Percentiles rank a stretch among this genome's conserved stretches.
phyloP scores from a whole-genome alignment of 2,329 filamentous ascomycete genomes.

The Ustilaginoidea virens region DNA sequence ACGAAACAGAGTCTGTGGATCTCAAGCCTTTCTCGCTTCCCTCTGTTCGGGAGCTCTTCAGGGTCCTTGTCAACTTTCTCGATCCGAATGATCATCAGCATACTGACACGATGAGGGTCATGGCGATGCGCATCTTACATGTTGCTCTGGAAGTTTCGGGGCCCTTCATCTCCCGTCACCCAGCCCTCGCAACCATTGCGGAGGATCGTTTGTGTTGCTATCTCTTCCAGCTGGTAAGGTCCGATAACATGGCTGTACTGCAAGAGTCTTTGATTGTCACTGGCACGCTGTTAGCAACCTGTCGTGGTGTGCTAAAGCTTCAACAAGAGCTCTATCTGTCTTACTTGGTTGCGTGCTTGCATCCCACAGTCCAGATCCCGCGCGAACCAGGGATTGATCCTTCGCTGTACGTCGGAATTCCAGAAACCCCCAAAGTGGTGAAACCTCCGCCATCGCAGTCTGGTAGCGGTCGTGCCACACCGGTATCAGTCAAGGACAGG shows the following conservation, averaged over 20 bases:
- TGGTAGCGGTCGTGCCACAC: conserved; percentile 71
- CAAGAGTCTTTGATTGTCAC: conserved; percentile 88
- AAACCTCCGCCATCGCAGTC: conserved; percentile 61
- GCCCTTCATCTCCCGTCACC: conserved; percentile 85
- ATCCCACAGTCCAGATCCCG: conserved; percentile 88
- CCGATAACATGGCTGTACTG: conserved; percentile 88
- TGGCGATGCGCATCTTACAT: conserved; percentile 93
- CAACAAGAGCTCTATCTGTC: conserved; percentile 94
- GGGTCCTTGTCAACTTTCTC: conserved; percentile 82
- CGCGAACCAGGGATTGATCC: conserved; percentile 82
- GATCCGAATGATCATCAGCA: conserved; percentile 88
- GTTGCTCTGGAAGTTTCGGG: conserved; percentile 93
- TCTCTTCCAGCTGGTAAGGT: conserved; percentile 88
- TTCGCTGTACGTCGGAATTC: conserved; percentile 81
- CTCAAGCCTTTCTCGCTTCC: conserved; percentile 85
- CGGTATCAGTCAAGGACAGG: conserved; percentile 80
- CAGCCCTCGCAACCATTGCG: conserved; percentile 70
- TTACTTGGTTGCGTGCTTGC: conserved; percentile 84
- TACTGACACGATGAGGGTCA: conserved; percentile 89
- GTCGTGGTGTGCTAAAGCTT: conserved; percentile 76
- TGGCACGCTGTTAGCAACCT: conserved; percentile 80
- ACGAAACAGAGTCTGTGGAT: conserved; percentile 33
- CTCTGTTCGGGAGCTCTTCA: conserved; percentile 85
- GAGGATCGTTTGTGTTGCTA: conserved; percentile 89
- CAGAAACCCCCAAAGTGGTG: conserved; percentile 74